Conservation (phyloP, 805 yeast genomes). For the Deakozyma indianensis region DNA sequence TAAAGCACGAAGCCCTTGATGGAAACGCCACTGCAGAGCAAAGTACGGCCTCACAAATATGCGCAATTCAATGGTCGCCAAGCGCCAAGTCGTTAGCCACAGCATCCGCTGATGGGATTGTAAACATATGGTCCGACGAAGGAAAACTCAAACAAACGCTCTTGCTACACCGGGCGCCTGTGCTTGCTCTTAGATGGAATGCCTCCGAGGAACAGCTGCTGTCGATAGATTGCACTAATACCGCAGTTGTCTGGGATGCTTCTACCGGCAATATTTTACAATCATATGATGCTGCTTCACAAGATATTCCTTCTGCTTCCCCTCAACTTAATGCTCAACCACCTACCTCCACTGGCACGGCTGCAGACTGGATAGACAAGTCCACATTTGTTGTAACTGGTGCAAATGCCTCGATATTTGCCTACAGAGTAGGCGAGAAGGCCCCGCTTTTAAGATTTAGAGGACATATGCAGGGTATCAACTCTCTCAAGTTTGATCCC, state of each 20-base stretch:
- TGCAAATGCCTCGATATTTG: conserved; percentile 34
- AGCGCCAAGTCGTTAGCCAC: conserved; percentile 35
- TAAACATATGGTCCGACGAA: conserved; percentile 63
- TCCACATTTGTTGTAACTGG: conserved; percentile 62
- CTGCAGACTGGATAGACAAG: conserved; percentile 62
- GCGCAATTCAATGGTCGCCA: conserved; percentile 6
- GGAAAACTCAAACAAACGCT: conserved; percentile 50
- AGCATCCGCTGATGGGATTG: conserved; percentile 54
- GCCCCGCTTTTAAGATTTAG: conserved; percentile 35
- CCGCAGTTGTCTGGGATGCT: conserved; percentile 54
- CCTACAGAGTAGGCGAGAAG: conserved; percentile 36
- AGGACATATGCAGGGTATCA: conserved; percentile 55
- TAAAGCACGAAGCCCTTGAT: background rate
- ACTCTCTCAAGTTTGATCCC: conserved; percentile 39
- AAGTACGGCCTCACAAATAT: conserved; percentile 2
- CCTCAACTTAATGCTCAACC: conserved; percentile 5
- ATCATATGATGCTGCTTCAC: conserved; percentile 6
- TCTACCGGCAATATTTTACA: conserved; percentile 30
- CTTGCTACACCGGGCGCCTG: conserved; percentile 36
- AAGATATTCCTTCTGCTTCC: conserved; percentile 4
- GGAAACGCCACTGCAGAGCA: background rate
- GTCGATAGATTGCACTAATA: conserved; percentile 43
- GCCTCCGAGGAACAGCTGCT: conserved; percentile 37
- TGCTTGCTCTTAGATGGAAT: conserved; percentile 50
- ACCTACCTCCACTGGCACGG: conserved; percentile 29